phyloP scores from a whole-genome alignment of 805 yeast genomes.

The Candida pseudofarinosa region DNA sequence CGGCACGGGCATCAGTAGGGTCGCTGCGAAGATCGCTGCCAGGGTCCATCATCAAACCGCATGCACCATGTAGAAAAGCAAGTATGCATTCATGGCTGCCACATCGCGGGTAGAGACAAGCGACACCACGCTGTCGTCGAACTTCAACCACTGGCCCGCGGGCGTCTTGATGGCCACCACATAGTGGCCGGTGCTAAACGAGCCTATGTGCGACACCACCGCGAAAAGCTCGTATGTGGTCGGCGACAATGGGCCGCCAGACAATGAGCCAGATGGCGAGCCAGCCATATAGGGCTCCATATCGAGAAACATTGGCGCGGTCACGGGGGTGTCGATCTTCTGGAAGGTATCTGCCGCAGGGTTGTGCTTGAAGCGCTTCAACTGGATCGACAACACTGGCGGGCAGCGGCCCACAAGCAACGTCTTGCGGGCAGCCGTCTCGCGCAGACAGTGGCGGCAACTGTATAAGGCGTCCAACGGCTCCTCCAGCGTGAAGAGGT shows the following conservation, averaged over 20 bases:
- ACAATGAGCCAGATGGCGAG: slow-evolving; percentile 6
- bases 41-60: slow-evolving; percentile 28
- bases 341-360: slow-evolving; percentile 45
- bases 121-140: slow-evolving; percentile 84
- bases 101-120: slow-evolving; percentile 63
- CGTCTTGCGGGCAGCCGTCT: slow-evolving; percentile 65
- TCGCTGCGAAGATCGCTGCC: no score
- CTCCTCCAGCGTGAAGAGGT: slow-evolving; percentile 75
- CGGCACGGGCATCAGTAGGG: no score
- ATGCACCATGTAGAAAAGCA: slow-evolving; percentile 64
- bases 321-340: slow-evolving; percentile 73
- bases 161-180: slow-evolving; percentile 69
- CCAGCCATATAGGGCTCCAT: slow-evolving; percentile 53
- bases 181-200: slow-evolving; percentile 95
- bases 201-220: slow-evolving; percentile 84
- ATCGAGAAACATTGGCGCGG: slow-evolving; percentile 69
- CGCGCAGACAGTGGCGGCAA: slow-evolving; percentile 62
- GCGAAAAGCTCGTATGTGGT: slow-evolving; percentile 78
- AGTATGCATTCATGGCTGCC: slow-evolving; percentile 68
- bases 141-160: slow-evolving; percentile 82
- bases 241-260: slow-evolving; percentile 9
- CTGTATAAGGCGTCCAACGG: slow-evolving; percentile 67
- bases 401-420: slow-evolving; percentile 68
- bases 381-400: slow-evolving; percentile 74
- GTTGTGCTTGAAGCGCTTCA: slow-evolving; percentile 73